These are phyloP conservation scores for Berkeleyomyces basicola DNA, from an alignment of 2,329 filamentous ascomycete genomes.

Conservation along the genomic window DNA sequence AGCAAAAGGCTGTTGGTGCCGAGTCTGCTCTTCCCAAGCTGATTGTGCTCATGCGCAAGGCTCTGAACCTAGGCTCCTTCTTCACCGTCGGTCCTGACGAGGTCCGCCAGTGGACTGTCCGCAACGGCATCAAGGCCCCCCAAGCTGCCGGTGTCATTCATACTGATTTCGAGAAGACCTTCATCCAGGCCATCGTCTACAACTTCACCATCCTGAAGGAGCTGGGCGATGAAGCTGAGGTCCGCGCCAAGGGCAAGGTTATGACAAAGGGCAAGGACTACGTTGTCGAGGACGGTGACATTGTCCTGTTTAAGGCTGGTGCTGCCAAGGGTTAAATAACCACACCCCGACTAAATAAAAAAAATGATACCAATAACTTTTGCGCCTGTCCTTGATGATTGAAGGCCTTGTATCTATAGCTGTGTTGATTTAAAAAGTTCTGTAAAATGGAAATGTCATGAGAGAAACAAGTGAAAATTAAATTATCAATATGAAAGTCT, in stretches of 20 bases:
- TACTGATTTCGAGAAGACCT: conserved; percentile 98
- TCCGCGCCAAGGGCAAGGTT: conserved; percentile 88
- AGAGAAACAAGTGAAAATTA: not conserved
- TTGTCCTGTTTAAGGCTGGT: conserved; percentile 78
- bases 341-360: not conserved
- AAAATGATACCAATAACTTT: conserved; percentile 9
- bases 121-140: conserved; percentile 91
- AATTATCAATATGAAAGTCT: not conserved
- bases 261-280: conserved; percentile 99
- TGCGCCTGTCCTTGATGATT: not conserved
- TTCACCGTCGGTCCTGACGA: conserved; percentile 95
- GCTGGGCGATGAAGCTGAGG: conserved; percentile 69
- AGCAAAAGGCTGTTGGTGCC: conserved; percentile 75
- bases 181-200: conserved; percentile 91
- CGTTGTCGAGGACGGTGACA: conserved; percentile 67
- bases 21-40: conserved; percentile 87
- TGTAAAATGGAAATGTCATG: not conserved
- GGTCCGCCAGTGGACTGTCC: conserved; percentile 95
- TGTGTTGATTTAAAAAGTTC: not conserved
- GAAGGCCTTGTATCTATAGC: not conserved
- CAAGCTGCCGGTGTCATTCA: conserved; percentile 96
- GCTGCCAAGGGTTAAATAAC: conserved; percentile 50
- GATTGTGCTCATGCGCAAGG: conserved; percentile 82
- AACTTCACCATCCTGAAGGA: conserved; percentile 74
- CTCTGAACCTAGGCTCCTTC: conserved; percentile 79